Conservation (phyloP, 345 rosid genomes). For the Linum lewisii region DNA sequence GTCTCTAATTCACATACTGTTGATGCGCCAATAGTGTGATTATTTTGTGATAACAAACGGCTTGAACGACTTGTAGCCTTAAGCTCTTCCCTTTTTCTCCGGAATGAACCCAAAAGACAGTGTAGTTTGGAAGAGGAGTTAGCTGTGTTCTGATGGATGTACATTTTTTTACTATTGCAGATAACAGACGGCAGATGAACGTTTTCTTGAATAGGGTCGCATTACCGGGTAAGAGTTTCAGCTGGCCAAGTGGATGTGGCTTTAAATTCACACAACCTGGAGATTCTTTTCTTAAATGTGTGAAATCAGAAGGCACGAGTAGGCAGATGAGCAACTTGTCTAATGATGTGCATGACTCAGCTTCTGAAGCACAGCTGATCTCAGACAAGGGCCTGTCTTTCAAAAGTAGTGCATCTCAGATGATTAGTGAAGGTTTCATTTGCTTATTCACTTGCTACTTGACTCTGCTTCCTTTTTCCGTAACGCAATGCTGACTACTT, state of each 20-base stretch:
- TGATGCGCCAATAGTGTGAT: no score
- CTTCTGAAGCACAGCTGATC: background rate
- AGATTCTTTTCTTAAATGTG: background rate
- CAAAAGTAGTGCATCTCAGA: background rate
- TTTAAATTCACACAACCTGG: no score
- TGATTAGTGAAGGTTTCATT: background rate
- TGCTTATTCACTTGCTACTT: background rate
- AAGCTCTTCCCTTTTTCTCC: no score
- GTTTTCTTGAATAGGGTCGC: background rate
- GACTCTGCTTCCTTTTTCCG: background rate
- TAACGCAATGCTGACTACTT: background rate
- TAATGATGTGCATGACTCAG: background rate
- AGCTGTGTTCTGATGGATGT: background rate
- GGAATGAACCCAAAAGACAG: background rate
- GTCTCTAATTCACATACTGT: no score
- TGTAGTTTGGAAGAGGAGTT: background rate
- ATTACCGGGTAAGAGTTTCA: background rate
- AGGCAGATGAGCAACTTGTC: background rate
- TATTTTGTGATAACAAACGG: no score
- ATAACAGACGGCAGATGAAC: background rate
- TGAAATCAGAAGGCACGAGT: background rate
- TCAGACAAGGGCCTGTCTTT: background rate
- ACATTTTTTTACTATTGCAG: background rate
- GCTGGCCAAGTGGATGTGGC: background rate
- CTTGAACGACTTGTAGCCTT: no score